A percentile compares a stretch with the other conserved stretches of the same genome.
Conservation (phyloP, 2,329 filamentous ascomycete genomes). For the Metarhizium humberi region DNA sequence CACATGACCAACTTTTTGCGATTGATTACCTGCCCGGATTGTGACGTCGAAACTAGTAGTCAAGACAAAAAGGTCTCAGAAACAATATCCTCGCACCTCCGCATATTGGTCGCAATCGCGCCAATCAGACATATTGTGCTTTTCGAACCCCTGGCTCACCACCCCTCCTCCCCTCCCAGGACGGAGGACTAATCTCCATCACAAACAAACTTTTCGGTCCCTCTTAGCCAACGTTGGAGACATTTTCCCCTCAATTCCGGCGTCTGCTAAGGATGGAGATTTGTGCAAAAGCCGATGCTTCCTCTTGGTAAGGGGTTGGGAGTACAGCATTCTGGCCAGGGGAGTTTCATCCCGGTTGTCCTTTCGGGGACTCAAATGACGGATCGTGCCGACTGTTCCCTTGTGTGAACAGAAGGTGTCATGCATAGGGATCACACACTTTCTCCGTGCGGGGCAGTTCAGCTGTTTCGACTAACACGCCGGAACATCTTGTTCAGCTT, state of each 20-base stretch:
- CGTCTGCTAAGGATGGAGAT: neutral
- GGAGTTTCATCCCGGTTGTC: neutral
- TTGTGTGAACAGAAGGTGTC: neutral
- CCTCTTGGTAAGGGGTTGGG: neutral
- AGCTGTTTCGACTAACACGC: neutral
- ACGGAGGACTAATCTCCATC: neutral
- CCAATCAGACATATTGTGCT: neutral
- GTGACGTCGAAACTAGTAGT: neutral
- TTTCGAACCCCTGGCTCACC: neutral
- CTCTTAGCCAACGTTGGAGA: neutral
- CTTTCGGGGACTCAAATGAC: neutral
- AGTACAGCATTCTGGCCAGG: neutral
- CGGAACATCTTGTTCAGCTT: slow-evolving; percentile 7
- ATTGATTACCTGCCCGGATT: neutral
- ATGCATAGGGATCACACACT: neutral
- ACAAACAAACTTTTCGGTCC: neutral
- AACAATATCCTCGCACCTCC: neutral
- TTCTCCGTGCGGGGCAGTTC: neutral
- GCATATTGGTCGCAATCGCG: neutral
- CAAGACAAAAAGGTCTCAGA: neutral
- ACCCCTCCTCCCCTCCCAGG: neutral
- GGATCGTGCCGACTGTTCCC: too few species aligned
- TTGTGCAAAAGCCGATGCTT: neutral
- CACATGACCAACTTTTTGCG: neutral
- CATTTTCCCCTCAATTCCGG: neutral